Evolutionary conservation across 164 flowering plant species (phyloP).

Genomic region (Pachysandra terminalis): DNA sequence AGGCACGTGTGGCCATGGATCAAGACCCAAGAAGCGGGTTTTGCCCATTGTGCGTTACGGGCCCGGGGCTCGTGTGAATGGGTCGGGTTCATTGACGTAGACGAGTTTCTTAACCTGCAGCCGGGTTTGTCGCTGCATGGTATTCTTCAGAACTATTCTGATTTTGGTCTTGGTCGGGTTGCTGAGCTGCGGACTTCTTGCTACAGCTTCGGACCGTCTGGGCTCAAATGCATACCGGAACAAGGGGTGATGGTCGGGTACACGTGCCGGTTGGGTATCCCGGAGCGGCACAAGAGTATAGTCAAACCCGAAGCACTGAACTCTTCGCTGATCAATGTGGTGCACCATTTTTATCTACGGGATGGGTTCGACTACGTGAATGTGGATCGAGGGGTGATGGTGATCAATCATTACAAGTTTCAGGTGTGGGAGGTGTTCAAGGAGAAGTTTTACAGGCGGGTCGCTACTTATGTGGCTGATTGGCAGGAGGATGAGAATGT

Average conservation of each 20-base stretch:
- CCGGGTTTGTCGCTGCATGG: constrained; percentile 21
- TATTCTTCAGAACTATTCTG: constrained; percentile 32
- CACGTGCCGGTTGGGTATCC: constrained; percentile 50
- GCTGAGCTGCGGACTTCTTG: constrained; percentile 55
- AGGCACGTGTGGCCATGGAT: constrained; percentile 80
- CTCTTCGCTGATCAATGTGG: constrained; percentile 60
- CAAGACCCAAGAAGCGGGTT: constrained; percentile 89
- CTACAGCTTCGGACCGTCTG: constrained; percentile 85
- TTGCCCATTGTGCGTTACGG: constrained; percentile 70
- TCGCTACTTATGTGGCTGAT: constrained; percentile 82
- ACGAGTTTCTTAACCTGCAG: constrained; percentile 65
- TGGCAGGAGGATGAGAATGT: constrained; percentile 65
- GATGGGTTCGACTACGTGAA: constrained; percentile 35
- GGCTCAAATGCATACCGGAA: constrained; percentile 36
- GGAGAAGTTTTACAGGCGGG: constrained; percentile 75
- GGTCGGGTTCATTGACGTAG: constrained; percentile 89
- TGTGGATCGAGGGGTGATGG: constrained; percentile 31
- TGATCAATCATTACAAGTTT: constrained; percentile 83
- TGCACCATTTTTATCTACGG: constrained; percentile 75
- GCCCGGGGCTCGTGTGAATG: constrained; percentile 59
- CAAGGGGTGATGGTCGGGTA: constrained; percentile 72
- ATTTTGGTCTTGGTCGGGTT: constrained; percentile 6
- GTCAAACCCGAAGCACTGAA: constrained; percentile 65
- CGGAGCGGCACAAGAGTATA: constrained; percentile 85
- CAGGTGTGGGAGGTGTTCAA: constrained; percentile 92